These are phyloP conservation scores for Ogataea chonburiensis DNA, from an alignment of 805 yeast genomes.

Conservation along the genomic window DNA sequence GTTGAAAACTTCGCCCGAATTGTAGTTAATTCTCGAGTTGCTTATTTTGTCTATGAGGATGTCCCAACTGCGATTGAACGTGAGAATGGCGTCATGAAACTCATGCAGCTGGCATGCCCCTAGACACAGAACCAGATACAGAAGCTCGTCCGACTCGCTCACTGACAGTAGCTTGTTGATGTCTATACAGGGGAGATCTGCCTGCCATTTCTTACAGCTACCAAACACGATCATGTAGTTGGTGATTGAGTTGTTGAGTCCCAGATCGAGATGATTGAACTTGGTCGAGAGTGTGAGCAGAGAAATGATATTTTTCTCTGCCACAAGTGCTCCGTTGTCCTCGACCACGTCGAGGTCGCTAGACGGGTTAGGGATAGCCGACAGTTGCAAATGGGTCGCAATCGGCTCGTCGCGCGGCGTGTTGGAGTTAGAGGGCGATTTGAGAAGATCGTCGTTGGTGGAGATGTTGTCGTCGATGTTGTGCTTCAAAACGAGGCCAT, in stretches of 20 bases:
- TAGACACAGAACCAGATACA: constrained; percentile 45
- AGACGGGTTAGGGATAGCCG: constrained; percentile 5
- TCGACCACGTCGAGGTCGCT: constrained; percentile 11
- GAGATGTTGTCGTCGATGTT: constrained; percentile 29
- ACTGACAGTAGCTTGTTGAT: constrained; percentile 25
- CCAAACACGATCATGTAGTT: constrained; percentile 28
- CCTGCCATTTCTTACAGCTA: constrained; percentile 17
- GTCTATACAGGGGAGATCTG: constrained; percentile 23
- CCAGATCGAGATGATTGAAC: constrained; percentile 25
- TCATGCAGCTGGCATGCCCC: constrained; percentile 42
- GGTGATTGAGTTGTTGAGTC: constrained; percentile 25
- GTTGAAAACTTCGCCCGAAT: constrained; percentile 29
- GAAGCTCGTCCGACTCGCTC: constrained; percentile 38
- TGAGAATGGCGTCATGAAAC: constrained; percentile 35
- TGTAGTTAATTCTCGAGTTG: constrained; percentile 31
- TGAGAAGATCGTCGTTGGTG: constrained; percentile 20
- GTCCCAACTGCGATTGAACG: constrained; percentile 47
- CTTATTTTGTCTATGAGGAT: constrained; percentile 32
- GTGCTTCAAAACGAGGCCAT: constrained; percentile 38
- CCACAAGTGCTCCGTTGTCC: constrained; percentile 9
- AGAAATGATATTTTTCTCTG: constrained; percentile 35
- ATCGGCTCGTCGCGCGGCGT: constrained; percentile 1
- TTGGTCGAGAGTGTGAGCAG: constrained; percentile 34
- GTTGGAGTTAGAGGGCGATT: constrained; percentile 14
- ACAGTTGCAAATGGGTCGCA: constrained; percentile 1